Evolutionary conservation across 2,329 filamentous ascomycete species (phyloP), one percentile per base, ranked within the genome.

Genomic region (Colletotrichum coccodes): DNA sequence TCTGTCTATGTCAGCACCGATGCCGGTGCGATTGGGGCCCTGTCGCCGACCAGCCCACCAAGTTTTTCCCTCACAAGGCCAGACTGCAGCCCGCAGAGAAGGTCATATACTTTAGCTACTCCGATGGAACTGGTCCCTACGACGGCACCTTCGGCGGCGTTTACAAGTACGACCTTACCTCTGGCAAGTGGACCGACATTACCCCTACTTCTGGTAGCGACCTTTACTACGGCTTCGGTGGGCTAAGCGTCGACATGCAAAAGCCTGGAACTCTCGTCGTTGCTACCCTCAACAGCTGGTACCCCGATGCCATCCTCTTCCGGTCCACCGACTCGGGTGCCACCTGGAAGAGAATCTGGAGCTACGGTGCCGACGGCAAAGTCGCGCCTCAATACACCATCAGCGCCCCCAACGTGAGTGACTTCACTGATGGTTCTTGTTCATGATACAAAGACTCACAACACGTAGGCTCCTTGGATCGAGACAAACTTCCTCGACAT

Each of bases 221-320:
- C 38, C 79, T 87, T 6, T 82, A 81, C 72, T 87, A 83, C 64
- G 87, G 87, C 1, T 90, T 89, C 50, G 87, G 87, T 6, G 87
- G 87, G 3, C 76, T 90, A 2, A 79, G 82, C 0, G 78, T 90
- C 23, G 87, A 90, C 54, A 78, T 84, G 70, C 80, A 85, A 71
- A 85, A 83, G 28, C 83, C 87, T 0, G 87, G 87, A 0, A 89
- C 87, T 0, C 73, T 90, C 18, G 83, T 90, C 52, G 87, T 89
- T 0, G 86, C 87, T 0, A 83, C 82, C 1, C 75, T 89, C 46
- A 90, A 90, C 76, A 85, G 82, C 18, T 90, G 87, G 87, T 89
- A 83, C 77, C 87, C 87, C 0, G 87, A 90, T 68, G 86, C 83
- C 1, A 83, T 87, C 61, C 78, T 89, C 40, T 90, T 84, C 78